Conservation (phyloP, 108 stramenopile genomes). For the Mediolabrus comicus region DNA sequence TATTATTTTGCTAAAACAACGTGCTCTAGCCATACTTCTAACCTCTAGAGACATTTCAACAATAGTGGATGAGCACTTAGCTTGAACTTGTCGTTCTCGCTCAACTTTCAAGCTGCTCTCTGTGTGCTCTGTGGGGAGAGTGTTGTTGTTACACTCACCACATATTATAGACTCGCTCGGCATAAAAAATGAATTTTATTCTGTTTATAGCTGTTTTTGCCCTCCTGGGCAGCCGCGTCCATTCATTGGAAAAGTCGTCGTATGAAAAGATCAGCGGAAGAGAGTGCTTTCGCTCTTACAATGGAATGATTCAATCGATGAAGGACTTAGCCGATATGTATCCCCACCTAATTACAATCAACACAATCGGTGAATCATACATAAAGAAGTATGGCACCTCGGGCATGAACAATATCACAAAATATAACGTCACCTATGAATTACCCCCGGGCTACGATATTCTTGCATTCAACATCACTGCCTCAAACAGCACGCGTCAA, state of each 20-base stretch:
- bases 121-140: too few relatives aligned
- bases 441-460: neutral
- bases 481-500: slow-evolving; percentile 1
- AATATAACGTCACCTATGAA: neutral
- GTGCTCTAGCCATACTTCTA: too few relatives aligned
- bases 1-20: too few relatives aligned
- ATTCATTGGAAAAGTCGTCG: neutral
- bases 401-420: slow-evolving; percentile 26
- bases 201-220: neutral
- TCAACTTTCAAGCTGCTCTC: too few relatives aligned
- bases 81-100: too few relatives aligned
- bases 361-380: neutral
- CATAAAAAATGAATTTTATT: neutral
- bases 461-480: slow-evolving; percentile 28
- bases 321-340: neutral
- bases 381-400: slow-evolving; percentile 39
- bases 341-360: neutral
- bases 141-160: too few relatives aligned
- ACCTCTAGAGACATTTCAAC: too few relatives aligned
- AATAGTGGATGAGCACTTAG: too few relatives aligned
- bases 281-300: slow-evolving; percentile 27
- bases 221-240: neutral
- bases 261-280: neutral
- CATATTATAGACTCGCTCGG: too few relatives aligned
- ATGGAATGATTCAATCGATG: slow-evolving; percentile 28